A percentile compares a stretch with the other conserved stretches of the same genome.
Conservation (phyloP, 192 early-diverging fungal genomes). For the Powellomyces hirtus region DNA sequence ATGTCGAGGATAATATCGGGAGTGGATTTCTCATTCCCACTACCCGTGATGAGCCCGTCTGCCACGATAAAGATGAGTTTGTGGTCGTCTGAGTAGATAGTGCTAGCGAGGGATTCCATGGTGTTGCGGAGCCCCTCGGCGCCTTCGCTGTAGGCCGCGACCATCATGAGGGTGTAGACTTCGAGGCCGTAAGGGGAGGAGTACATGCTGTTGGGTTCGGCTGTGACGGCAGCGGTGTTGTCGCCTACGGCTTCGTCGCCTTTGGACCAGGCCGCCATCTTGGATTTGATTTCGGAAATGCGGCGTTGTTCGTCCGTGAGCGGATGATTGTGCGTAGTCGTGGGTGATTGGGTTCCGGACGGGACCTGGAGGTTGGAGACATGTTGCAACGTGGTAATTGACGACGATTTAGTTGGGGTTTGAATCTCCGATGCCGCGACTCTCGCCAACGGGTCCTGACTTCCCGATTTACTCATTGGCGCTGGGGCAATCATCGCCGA, state of each 20-base stretch:
- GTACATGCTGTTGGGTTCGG: background rate
- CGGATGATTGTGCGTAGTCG: background rate
- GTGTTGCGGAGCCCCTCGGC: conserved; percentile 58
- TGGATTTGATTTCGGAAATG: background rate
- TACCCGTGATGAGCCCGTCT: conserved; percentile 71
- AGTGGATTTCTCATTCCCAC: conserved; percentile 76
- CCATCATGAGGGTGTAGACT: conserved; percentile 66
- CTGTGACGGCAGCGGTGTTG: background rate
- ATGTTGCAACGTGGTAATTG: background rate
- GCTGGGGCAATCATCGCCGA: background rate
- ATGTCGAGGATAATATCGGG: conserved; percentile 84
- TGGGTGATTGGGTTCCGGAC: too few relatives aligned
- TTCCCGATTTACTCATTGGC: background rate
- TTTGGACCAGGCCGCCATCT: background rate
- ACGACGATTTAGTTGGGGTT: background rate
- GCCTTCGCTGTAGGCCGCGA: conserved; percentile 93
- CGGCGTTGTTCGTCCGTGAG: background rate
- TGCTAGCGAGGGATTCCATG: conserved; percentile 79
- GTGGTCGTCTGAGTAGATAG: conserved; percentile 80
- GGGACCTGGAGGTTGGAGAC: background rate
- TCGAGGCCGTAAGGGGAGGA: conserved; percentile 28
- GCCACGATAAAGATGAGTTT: conserved; percentile 89
- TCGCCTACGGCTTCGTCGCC: background rate
- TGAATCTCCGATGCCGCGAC: background rate
- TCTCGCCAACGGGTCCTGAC: background rate